phyloP scores from a whole-genome alignment of 2,329 filamentous ascomycete genomes.

The Aspergillus tamarii region DNA sequence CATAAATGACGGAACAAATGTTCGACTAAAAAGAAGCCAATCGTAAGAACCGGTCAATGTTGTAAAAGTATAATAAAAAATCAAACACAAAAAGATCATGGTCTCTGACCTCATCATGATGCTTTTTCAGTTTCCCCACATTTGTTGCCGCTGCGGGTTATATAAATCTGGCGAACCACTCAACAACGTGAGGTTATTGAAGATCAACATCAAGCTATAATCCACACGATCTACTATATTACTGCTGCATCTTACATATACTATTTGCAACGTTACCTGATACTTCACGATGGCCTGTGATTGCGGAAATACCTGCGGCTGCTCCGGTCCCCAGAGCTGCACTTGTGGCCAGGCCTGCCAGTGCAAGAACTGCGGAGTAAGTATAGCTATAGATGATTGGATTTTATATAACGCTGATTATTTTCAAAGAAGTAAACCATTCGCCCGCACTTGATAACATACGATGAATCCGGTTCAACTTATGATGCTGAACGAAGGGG shows the following conservation, averaged over 20 bases:
- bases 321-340: constrained; percentile 36
- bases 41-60: not conserved
- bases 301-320: constrained; percentile 39
- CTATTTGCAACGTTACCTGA: not conserved
- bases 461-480: not conserved
- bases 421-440: constrained; percentile 26
- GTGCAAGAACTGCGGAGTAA: constrained; percentile 46
- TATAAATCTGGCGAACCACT: not conserved
- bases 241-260: not conserved
- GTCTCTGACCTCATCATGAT: constrained; percentile 31
- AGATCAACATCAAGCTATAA: not conserved
- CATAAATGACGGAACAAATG: not conserved
- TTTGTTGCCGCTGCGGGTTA: not conserved
- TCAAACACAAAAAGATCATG: not conserved
- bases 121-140: constrained; percentile 13
- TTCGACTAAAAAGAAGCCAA: not conserved
- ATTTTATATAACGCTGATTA: constrained; percentile 11
- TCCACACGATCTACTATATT: not conserved
- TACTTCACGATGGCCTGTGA: constrained; percentile 35
- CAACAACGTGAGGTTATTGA: not conserved
- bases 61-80: not conserved
- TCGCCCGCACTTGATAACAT: not conserved
- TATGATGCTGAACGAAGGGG: constrained; percentile 6
- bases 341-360: constrained; percentile 37
- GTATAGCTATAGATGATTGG: constrained; percentile 11